Evolutionary conservation across 2,329 filamentous ascomycete species (phyloP), one percentile per base, ranked within the genome.

Genomic region (Xylariaceae sp.): DNA sequence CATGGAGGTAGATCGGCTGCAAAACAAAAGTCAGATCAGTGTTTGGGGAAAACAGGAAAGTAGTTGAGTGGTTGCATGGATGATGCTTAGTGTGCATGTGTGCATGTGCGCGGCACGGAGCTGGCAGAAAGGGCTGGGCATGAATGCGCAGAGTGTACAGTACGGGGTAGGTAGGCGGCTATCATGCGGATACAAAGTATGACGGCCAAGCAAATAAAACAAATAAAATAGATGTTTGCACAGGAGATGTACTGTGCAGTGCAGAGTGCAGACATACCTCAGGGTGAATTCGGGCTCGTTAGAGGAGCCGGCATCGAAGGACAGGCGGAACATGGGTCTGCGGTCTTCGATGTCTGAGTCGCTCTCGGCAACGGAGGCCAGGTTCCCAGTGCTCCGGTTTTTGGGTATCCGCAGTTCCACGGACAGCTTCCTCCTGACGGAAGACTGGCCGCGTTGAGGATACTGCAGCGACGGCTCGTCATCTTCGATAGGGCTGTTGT

Each of bases 231-330:
- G 5, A 51, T 35, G 11, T 35, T 35, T 51, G 49, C 34, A 35
- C 23, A 30, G 23, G 2, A 30, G 23, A 30, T 5, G 23, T 30
- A 30, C 23, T 8, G 18, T 51, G 30, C n/a, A 17, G 51, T 41
- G 37, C 30, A 51, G 37, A 59, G 55, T 37, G 23, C 23, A 30
- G 56, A 70, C 85, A 74, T 75, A 94, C 90, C 89, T 92, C 75
- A 88, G 81, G 74, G 90, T 78, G 68, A 83, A 78, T 73, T 92
- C 89, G 75, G 85, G 84, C 66, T 89, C 88, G 67, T 78, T 75
- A 61, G 75, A 74, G 65, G 82, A 80, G 61, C 86, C 83, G 59
- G 85, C 86, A 73, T 94, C 91, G 70, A 92, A 86, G 54, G 90
- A 93, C 75, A 90, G 87, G 62, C 88, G 87, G 72, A 86, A 80